Evolutionary conservation across 2,329 filamentous ascomycete species (phyloP).

Genomic region (Alternaria triticimaculans): DNA sequence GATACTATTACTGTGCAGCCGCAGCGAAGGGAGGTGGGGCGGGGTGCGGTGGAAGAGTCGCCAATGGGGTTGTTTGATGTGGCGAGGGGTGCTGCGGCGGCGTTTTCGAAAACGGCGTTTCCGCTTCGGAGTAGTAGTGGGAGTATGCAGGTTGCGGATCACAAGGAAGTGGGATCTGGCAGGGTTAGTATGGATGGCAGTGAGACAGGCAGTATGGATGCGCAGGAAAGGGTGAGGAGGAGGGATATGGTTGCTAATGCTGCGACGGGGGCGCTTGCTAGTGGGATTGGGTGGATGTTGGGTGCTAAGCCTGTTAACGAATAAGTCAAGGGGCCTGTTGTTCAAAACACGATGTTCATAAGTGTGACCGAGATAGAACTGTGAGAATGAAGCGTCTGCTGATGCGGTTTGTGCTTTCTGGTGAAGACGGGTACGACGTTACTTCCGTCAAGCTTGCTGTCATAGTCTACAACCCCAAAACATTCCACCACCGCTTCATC

Average conservation of each 20-base stretch:
- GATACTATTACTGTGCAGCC: slow-evolving; percentile 45
- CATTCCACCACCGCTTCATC: background rate
- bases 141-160: slow-evolving; percentile 18
- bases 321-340: background rate
- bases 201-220: slow-evolving; percentile 46
- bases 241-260: slow-evolving; percentile 74
- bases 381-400: too few relatives aligned
- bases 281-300: slow-evolving; percentile 69
- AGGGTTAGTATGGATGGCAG: slow-evolving; percentile 43
- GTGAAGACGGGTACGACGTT: background rate
- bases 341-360: too few relatives aligned
- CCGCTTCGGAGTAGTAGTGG: slow-evolving; percentile 46
- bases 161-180: slow-evolving; percentile 12
- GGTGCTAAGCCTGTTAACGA: slow-evolving; percentile 51
- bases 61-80: slow-evolving; percentile 63
- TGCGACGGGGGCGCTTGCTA: slow-evolving; percentile 67
- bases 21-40: slow-evolving; percentile 48
- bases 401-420: too few relatives aligned
- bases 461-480: background rate
- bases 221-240: slow-evolving; percentile 63
- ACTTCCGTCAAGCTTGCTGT: background rate
- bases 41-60: slow-evolving; percentile 54
- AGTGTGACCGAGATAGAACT: too few relatives aligned
- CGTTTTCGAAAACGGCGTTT: slow-evolving; percentile 56
- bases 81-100: slow-evolving; percentile 57